Evolutionary conservation across 768 basidiomycete genomes (phyloP), one percentile per base, ranked within the genome.

Genomic region (Leccinum variicolor): DNA sequence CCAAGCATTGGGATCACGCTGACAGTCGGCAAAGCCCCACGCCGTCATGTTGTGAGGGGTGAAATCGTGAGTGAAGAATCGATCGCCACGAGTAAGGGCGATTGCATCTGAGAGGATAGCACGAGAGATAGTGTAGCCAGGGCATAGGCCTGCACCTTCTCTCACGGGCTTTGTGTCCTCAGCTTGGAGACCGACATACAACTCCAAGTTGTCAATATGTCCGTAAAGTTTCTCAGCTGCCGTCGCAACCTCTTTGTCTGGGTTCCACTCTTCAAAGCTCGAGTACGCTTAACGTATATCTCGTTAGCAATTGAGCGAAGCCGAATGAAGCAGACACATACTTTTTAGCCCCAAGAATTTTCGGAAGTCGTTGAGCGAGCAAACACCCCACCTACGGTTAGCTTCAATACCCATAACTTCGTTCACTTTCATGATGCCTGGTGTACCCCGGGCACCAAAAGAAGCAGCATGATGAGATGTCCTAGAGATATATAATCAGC

Each of bases 31-130:
- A 64, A 89, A 91, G 36, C 91, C 91, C 91, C 91, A 93, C 4
- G 88, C 74, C 3, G 91, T 93, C 66, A 91, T 66, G 69, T 92
- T 92, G 75, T 75, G 82, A 1, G 91, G 86, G 0, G 92, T 93
- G 68, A 83, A 88, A 66, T 94, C 92, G 26, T 88, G 77, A 1
- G 90, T 93, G 74, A 83, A 90, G 78, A 84, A 88, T 53, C 91
- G 80, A 66, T 94, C 92, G 29, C 92, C 92, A 53, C 91, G 86
- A 50, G 89, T 92, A 54, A 94, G 83, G 13, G 92, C 89, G 55
- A 93, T 88, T 28, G 92, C 92, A 66, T 94, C 92, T 60, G 85
- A 84, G 33, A 94, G 83, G 64, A 94, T 94, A 8, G 92, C 91
- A 31, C 92, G 84, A 64, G 87, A 87, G 65, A 91, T 83, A 10